Evolutionary conservation across 2,329 filamentous ascomycete genomes (phyloP).

Genomic region (Epichloe bromicola): DNA sequence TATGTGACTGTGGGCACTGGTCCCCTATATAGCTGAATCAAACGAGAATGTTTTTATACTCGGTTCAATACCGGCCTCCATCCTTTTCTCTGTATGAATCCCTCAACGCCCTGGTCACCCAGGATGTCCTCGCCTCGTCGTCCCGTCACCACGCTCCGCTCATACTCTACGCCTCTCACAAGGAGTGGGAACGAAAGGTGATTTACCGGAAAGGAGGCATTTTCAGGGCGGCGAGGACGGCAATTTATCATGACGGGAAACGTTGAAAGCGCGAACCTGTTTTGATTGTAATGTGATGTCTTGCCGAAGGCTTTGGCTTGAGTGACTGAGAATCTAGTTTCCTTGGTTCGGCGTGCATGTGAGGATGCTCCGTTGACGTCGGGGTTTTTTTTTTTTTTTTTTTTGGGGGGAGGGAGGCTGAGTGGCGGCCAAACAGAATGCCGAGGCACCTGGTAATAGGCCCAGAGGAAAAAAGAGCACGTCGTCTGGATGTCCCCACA

Average conservation of each 20-base stretch:
- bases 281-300: too few species aligned
- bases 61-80: conserved; percentile 38
- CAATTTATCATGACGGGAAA: too few species aligned
- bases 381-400: too few species aligned
- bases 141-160: conserved; percentile 56
- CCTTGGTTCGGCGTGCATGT: too few species aligned
- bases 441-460: too few species aligned
- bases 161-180: conserved; percentile 45
- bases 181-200: conserved; percentile 42
- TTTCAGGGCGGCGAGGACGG: too few species aligned
- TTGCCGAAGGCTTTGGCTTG: too few species aligned
- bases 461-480: background rate
- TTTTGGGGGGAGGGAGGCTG: too few species aligned
- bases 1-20: background rate
- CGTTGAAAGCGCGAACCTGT: too few species aligned
- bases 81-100: conserved; percentile 43
- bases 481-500: background rate
- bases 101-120: conserved; percentile 44
- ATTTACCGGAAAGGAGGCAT: background rate
- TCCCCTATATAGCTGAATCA: background rate
- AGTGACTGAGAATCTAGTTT: too few species aligned
- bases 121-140: conserved; percentile 46
- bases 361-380: too few species aligned
- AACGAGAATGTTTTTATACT: conserved; percentile 3
- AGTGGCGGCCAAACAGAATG: too few species aligned